phyloP scores from a whole-genome alignment of 2,329 filamentous ascomycete genomes.

The Trichoderma atroviride region DNA sequence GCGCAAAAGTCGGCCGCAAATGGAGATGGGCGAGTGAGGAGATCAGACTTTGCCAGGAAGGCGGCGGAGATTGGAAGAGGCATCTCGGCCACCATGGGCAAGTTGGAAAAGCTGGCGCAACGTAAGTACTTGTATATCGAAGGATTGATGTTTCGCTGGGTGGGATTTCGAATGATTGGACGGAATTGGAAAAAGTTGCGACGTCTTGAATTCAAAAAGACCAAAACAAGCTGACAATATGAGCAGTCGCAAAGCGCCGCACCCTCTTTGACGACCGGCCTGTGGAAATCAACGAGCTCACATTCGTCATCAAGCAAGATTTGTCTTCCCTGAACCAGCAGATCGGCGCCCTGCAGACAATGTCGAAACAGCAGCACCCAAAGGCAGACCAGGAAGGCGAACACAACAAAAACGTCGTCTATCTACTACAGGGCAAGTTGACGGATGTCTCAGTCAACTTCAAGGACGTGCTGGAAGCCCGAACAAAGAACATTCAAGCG shows the following conservation, averaged over 20 bases:
- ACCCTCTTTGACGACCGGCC: constrained; percentile 96
- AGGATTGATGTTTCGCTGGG: not conserved
- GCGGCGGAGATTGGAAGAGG: constrained; percentile 90
- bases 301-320: constrained; percentile 97
- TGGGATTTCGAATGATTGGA: not conserved
- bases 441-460: constrained; percentile 94
- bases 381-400: constrained; percentile 81
- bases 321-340: constrained; percentile 81
- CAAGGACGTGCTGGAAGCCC: constrained; percentile 94
- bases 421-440: constrained; percentile 86
- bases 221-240: constrained; percentile 22
- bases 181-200: not conserved
- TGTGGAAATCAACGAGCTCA: constrained; percentile 95
- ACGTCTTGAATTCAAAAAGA: not conserved
- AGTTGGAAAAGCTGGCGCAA: constrained; percentile 90
- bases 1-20: constrained; percentile 68
- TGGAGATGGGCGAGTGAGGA: constrained; percentile 56
- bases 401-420: constrained; percentile 96
- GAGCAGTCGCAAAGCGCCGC: constrained; percentile 84
- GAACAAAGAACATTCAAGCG: constrained; percentile 97
- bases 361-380: constrained; percentile 77
- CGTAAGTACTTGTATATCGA: constrained; percentile 51
- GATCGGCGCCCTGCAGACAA: constrained; percentile 77
- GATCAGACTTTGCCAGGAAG: constrained; percentile 90
- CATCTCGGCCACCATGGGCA: constrained; percentile 90